A percentile compares a stretch with the other conserved stretches of the same genome.
These are phyloP conservation scores for Actinidia chinensis DNA, from an alignment of 179 eudicot genomes.

Conservation along the genomic window DNA sequence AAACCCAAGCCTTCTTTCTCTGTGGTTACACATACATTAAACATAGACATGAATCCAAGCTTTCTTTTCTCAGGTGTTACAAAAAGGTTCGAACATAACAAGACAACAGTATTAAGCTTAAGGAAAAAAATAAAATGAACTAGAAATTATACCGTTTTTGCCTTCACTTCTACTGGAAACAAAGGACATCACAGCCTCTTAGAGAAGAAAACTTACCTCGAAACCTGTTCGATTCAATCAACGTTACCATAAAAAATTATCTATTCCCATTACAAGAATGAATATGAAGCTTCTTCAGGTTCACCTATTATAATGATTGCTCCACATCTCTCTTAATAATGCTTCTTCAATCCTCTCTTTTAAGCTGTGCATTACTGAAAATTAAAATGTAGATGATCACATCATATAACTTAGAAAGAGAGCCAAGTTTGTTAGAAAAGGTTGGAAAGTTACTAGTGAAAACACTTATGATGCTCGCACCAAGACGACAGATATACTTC, in stretches of 20 bases:
- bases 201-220: conserved; percentile 68
- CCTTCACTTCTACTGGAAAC: conserved; percentile 53
- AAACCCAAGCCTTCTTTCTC: no score
- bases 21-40: no score
- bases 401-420: not conserved
- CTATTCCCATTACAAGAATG: conserved; percentile 10
- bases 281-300: conserved; percentile 10
- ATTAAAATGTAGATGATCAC: not conserved
- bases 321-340: conserved; percentile 62
- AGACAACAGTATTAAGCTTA: not conserved
- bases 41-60: no score
- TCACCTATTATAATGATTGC: conserved; percentile 87
- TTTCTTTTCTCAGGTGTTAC: conserved; percentile 34
- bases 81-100: not conserved
- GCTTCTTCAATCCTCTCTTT: conserved; percentile 69
- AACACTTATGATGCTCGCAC: not conserved
- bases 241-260: not conserved
- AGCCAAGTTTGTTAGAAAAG: not conserved
- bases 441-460: not conserved
- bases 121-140: conserved; percentile 7
- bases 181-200: conserved; percentile 71
- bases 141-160: no score
- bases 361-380: conserved; percentile 62
- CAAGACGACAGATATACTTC: not conserved
- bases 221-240: conserved; percentile 45